phyloP scores from a whole-genome alignment of 2,329 filamentous ascomycete species.

The Calonectria hongkongensis region DNA sequence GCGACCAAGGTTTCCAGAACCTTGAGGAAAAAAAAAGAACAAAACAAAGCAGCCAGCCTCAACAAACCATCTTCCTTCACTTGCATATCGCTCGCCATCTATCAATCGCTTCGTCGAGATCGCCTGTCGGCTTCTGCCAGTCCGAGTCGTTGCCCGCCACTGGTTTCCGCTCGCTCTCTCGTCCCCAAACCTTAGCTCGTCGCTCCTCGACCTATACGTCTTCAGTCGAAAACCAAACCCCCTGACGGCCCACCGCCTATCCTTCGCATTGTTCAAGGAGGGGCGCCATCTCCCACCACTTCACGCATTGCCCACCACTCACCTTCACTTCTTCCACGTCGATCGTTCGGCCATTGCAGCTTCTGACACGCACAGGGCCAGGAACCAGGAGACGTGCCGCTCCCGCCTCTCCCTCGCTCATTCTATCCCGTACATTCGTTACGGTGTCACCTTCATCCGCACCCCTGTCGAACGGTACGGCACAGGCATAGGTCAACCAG shows the following conservation, averaged over 20 bases:
- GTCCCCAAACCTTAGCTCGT: conserved; percentile 21
- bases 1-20: conserved; percentile 40
- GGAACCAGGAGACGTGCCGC: conserved; percentile 22
- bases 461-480: conserved; percentile 37
- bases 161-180: conserved; percentile 1
- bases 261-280: conserved; percentile 32
- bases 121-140: neutral
- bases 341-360: conserved; percentile 18
- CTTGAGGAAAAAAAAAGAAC: conserved; percentile 32
- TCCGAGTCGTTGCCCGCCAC: neutral
- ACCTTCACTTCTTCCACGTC: neutral
- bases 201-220: conserved; percentile 25
- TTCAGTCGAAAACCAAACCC: conserved; percentile 21
- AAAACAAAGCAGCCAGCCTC: conserved; percentile 32
- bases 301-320: conserved; percentile 11
- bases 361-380: conserved; percentile 28
- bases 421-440: conserved; percentile 16
- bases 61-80: conserved; percentile 44
- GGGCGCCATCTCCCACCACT: conserved; percentile 23
- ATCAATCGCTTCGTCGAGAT: conserved; percentile 43
- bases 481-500: conserved; percentile 43
- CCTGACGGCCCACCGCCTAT: conserved; percentile 39
- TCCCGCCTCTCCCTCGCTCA: conserved; percentile 28
- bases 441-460: conserved; percentile 33
- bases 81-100: conserved; percentile 52